Evolutionary conservation across 148 eudicot species (phyloP), one percentile per base, ranked within the genome.

Genomic region (Chenopodium formosanum): DNA sequence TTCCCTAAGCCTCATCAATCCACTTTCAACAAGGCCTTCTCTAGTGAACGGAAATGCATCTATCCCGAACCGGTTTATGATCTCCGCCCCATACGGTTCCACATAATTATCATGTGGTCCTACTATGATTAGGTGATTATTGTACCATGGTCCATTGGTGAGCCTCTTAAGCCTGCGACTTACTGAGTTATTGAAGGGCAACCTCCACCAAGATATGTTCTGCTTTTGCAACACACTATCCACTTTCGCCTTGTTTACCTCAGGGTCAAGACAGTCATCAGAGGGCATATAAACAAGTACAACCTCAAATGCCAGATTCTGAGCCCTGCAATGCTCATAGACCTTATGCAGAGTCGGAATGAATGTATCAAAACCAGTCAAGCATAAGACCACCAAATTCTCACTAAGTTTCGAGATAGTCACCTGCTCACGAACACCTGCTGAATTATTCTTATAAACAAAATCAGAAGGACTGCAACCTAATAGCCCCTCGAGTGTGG

Each of bases 41-140:
- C 75, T 52, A 52, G 67, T 29, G 67, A 79, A 79, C 1, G 75
- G 81, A 52, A 50, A 79, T 70, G 10, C 67, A 31, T 31, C 50
- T 4, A 75, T 14, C 13, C 80, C 80, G 27, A 10, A 47, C 7
- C 9, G 12, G 52, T 9, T 50, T 12, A 78, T 23, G 32, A 66
- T 3, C 19, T 60, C 20, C 53, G 13, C 75, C 9, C 74, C 81
- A 79, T 69, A 58, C 19, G 14, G 58, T 16, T 53, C 52, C 52
- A 48, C 12, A 48, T 48, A 48, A 9, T 4, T 34, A 34, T 34
- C 37, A 34, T 34, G 37, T 34, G 37, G 37, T 34, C 37, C 37
- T 34, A 32, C 34, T 32, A 34, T 34, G 37, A 34, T 34, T 34
- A 34, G 37, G 53, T 11, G 53, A 34, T 34, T 34, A 3, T 34